Evolutionary conservation across 2,329 filamentous ascomycete genomes (phyloP).

Genomic region (Microthyrium microscopicum): DNA sequence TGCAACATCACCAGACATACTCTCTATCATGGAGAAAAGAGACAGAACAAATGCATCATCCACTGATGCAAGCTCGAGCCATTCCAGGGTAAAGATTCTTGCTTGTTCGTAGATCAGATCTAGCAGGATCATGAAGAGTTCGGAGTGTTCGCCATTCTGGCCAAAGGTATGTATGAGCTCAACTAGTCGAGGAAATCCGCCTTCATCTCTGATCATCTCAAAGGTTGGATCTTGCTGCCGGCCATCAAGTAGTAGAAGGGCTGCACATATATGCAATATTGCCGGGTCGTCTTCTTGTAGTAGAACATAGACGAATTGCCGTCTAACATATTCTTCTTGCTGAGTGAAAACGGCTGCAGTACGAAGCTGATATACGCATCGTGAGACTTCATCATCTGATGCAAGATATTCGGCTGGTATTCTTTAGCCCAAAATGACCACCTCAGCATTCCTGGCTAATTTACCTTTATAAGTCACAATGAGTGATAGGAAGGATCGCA

Average conservation of each 20-base stretch:
- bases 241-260: conserved; percentile 76
- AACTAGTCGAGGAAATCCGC: conserved; percentile 66
- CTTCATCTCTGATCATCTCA: conserved; percentile 72
- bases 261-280: conserved; percentile 66
- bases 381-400: conserved; percentile 62
- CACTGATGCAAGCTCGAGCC: conserved; percentile 53
- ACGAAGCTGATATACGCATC: conserved; percentile 65
- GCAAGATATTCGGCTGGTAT: conserved; percentile 50
- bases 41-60: conserved; percentile 68
- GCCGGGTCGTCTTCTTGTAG: conserved; percentile 70
- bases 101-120: conserved; percentile 95
- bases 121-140: conserved; percentile 62
- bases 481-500: conserved; percentile 71
- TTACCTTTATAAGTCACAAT: conserved; percentile 54
- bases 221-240: conserved; percentile 62
- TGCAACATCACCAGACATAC: conserved; percentile 67
- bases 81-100: conserved; percentile 64
- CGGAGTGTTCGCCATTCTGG: conserved; percentile 1
- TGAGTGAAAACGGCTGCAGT: conserved; percentile 55
- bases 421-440: conserved; percentile 9
- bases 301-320: conserved; percentile 81
- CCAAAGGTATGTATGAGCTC: conserved; percentile 51
- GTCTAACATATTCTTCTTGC: conserved; percentile 75
- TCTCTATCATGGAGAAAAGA: conserved; percentile 76
- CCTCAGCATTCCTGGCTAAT: conserved; percentile 4